Conservation (phyloP, 225 moss, liverwort and hornwort genomes). For the Rhytidiadelphus loreus region DNA sequence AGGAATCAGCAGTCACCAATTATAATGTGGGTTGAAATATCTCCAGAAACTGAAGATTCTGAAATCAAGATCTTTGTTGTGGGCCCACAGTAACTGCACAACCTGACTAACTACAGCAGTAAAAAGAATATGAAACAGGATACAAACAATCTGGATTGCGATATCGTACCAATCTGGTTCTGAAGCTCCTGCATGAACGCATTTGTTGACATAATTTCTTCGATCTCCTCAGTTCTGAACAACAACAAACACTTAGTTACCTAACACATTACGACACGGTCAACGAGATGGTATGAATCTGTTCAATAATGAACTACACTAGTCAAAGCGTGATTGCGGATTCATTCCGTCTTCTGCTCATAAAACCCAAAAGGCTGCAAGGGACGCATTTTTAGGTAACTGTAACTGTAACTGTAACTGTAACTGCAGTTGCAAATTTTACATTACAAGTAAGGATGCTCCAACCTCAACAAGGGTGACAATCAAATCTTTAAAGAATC, state of each 20-base stretch:
- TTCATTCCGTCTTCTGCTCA: not conserved
- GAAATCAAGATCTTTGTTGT: not conserved
- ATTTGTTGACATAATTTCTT: conserved; percentile 58
- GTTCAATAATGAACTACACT: not conserved
- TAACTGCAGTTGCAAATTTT: not conserved
- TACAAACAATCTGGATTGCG: not conserved
- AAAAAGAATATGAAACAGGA: not conserved
- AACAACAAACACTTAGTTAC: not conserved
- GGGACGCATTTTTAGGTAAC: not conserved
- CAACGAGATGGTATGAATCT: not conserved
- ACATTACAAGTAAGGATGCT: too few species aligned
- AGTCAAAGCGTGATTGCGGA: not conserved
- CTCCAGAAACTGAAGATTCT: not conserved
- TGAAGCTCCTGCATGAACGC: conserved; percentile 90
- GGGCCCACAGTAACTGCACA: not conserved
- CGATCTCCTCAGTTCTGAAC: conserved; percentile 59
- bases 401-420: not conserved
- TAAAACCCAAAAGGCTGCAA: not conserved
- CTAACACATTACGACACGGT: not conserved
- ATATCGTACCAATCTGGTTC: conserved; percentile 46
- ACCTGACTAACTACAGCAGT: not conserved
- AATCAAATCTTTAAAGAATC: not conserved
- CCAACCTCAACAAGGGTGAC: not conserved
- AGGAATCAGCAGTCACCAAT: not conserved
- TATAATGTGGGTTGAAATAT: not conserved